Base-by-base conservation (phyloP, 306 rosid genomes). In the Cucurbita pepo region DNA sequence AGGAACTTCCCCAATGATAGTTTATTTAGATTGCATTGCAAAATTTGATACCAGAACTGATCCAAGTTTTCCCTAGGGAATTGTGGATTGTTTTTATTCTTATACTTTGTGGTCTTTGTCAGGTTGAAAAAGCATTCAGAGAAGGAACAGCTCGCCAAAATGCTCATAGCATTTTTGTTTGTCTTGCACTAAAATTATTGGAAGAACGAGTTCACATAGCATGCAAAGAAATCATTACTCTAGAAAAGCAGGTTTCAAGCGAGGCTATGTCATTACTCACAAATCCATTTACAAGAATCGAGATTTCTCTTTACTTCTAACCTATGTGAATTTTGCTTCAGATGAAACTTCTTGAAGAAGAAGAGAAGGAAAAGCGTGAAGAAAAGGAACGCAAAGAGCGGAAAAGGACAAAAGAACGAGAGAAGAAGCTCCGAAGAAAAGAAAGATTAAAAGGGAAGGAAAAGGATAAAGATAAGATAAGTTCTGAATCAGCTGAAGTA, bases 81-180 rank as follows among this genome's bases (percentile, higher is more conserved):
- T 48, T 69, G 38, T 2, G 4, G 10, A 7, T 45, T 4, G 9
- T 5, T 45, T 47, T 14, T 48, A 51, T 69, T 5, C 59, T 50
- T 69, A 16, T 51, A 16, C 22, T 53, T 38, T 38, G 63, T 37
- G 19, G 38, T 45, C 63, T 25, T 66, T 55, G 82, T 80, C 88
- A 95, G 99, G 97, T 95, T 78, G 99, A 95, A 78, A 95, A 95
- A 78, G 97, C 99, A 44, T 95, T 95, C 80, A 83, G 97, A 84
- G 99, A 95, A 89, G 99, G 99, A 78, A 95, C 99, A 55, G 97
- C 99, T 8, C 99, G 99, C 80, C 99, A 95, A 91, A 95, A 95
- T 88, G 97, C 99, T 16, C 99, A 95, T 80, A 89, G 99, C 84
- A 89, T 95, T 78, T 95, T 95, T 71, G 97, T 95, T 45, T 95